A percentile compares a stretch with the other conserved stretches of the same genome.
These are phyloP conservation scores for Xylaria digitata DNA, from an alignment of 2,329 filamentous ascomycete species.

Conservation along the genomic window DNA sequence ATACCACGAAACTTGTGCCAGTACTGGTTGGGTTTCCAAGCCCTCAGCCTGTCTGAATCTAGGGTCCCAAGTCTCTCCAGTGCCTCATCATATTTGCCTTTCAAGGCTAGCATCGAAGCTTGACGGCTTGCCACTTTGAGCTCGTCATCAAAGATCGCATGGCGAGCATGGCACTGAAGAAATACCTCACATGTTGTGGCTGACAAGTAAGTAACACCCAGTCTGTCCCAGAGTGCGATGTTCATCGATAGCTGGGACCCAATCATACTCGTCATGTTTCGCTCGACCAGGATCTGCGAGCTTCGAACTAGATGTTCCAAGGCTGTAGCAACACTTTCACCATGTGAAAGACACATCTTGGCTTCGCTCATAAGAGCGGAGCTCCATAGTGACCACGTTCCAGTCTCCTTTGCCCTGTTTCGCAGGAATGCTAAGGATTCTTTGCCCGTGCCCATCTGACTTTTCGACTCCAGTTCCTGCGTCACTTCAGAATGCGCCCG, in stretches of 20 bases:
- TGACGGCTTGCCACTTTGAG: conserved; percentile 79
- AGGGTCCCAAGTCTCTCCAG: conserved; percentile 69
- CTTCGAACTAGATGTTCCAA: conserved; percentile 85
- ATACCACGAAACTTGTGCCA: conserved; percentile 75
- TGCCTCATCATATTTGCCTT: conserved; percentile 78
- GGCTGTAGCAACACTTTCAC: conserved; percentile 70
- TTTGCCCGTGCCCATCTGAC: conserved; percentile 79
- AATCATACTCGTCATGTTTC: conserved; percentile 77
- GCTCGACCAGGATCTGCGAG: conserved; percentile 82
- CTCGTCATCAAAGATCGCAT: conserved; percentile 76
- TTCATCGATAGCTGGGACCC: conserved; percentile 79
- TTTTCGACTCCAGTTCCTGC: conserved; percentile 74
- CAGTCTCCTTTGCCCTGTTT: conserved; percentile 84
- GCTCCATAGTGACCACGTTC: conserved; percentile 86
- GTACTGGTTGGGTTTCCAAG: conserved; percentile 82
- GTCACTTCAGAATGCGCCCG: conserved; percentile 84
- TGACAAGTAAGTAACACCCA: conserved; percentile 71
- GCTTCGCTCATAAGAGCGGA: conserved; percentile 88
- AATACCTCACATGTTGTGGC: conserved; percentile 77
- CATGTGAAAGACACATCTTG: conserved; percentile 79
- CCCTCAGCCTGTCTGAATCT: conserved; percentile 71
- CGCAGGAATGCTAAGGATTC: conserved; percentile 87
- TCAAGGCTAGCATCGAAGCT: conserved; percentile 73
- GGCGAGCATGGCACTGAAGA: conserved; percentile 73
- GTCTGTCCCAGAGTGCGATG: conserved; percentile 78